A percentile compares a stretch with the other conserved stretches of the same genome.
Evolutionary conservation across 2,329 filamentous ascomycete genomes (phyloP).

Genomic region (Verticillium klebahnii): DNA sequence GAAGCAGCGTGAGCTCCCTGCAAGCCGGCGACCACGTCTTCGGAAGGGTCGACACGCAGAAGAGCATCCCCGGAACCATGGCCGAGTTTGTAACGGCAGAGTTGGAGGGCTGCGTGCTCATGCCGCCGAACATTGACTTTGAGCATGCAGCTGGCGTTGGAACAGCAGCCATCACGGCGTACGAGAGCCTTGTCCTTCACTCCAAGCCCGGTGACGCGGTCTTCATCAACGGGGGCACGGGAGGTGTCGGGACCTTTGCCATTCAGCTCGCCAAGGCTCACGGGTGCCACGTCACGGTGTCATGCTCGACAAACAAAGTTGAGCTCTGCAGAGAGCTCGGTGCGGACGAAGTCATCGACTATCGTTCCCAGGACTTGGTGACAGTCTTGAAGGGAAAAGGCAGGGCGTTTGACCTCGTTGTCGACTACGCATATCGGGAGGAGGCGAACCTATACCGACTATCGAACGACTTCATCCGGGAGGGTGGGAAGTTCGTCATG

Average conservation of each 20-base stretch:
- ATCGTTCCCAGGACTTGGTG: slow-evolving; percentile 45
- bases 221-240: slow-evolving; percentile 62
- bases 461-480: slow-evolving; percentile 43
- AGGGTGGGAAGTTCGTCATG: slow-evolving; percentile 48
- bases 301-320: slow-evolving; percentile 57
- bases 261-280: slow-evolving; percentile 62
- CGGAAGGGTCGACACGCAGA: slow-evolving; percentile 27
- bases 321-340: slow-evolving; percentile 54
- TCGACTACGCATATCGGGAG: slow-evolving; percentile 52
- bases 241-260: slow-evolving; percentile 56
- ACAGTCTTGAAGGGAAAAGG: slow-evolving; percentile 40
- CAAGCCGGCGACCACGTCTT: slow-evolving; percentile 38
- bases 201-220: slow-evolving; percentile 49
- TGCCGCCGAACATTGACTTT: slow-evolving; percentile 33
- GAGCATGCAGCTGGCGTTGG: slow-evolving; percentile 38
- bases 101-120: slow-evolving; percentile 24
- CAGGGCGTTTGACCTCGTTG: slow-evolving; percentile 41
- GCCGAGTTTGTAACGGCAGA: slow-evolving; percentile 34
- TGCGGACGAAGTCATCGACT: slow-evolving; percentile 62
- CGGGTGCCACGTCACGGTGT: slow-evolving; percentile 56
- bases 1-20: slow-evolving; percentile 17
- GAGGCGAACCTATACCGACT: slow-evolving; percentile 47
- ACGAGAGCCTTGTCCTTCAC: slow-evolving; percentile 41
- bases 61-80: slow-evolving; percentile 32
- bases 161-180: slow-evolving; percentile 42